A percentile compares a stretch with the other conserved stretches of the same genome.
These are phyloP conservation scores for Sodiomyces alkalinus DNA, from an alignment of 2,329 filamentous ascomycete genomes.

Conservation along the genomic window DNA sequence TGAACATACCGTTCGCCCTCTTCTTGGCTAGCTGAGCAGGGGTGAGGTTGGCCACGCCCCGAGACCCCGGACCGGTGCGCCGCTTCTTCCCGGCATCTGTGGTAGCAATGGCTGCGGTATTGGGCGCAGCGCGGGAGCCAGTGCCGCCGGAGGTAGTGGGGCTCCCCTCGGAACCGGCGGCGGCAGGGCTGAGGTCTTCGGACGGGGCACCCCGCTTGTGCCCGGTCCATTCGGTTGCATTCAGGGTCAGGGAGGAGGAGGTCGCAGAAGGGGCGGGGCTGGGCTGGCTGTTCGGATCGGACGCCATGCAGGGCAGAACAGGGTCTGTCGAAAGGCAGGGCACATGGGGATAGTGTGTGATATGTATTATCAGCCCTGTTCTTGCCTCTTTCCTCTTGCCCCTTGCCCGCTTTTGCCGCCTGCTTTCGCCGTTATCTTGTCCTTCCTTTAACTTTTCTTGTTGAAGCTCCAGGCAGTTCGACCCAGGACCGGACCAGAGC, in stretches of 20 bases:
- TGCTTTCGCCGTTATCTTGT: no score
- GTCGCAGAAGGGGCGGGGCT: slow-evolving; percentile 7
- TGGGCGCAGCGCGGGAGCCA: not conserved
- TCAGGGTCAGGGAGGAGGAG: slow-evolving; percentile 5
- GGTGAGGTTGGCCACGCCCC: slow-evolving; percentile 48
- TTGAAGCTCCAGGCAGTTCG: no score
- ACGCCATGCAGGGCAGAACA: no score
- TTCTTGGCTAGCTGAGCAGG: slow-evolving; percentile 61
- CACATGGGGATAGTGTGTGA: no score
- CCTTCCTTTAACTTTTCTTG: no score
- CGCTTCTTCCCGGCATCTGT: slow-evolving; percentile 25
- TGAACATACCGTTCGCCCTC: slow-evolving; percentile 33
- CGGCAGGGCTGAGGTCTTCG: slow-evolving; percentile 4
- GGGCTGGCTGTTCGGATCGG: slow-evolving; percentile 7
- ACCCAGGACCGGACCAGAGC: no score
- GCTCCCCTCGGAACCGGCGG: slow-evolving; percentile 3
- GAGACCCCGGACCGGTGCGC: slow-evolving; percentile 26
- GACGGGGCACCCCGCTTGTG: slow-evolving; percentile 6
- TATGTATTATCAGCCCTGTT: no score
- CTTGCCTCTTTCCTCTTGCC: no score
- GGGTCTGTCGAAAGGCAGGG: no score
- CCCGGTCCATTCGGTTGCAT: slow-evolving; percentile 1
- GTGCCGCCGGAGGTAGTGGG: not conserved
- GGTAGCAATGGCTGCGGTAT: no score
- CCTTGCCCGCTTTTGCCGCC: no score